Base-by-base conservation (phyloP, 148 eudicot species). In the Salicornia ramosissima region DNA sequence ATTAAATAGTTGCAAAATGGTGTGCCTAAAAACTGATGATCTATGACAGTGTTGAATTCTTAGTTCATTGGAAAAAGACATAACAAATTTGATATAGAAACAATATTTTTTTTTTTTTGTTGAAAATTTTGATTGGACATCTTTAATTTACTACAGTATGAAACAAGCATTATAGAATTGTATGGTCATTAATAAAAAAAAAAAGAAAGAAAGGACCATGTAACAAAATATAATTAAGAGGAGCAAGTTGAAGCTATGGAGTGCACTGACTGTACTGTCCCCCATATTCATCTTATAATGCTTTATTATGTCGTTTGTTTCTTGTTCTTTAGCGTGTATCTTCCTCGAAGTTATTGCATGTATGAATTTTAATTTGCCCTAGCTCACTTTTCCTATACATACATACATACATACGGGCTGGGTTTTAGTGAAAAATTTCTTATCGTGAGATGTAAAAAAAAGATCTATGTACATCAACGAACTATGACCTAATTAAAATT, bases 161-260 rank as follows among this genome's bases (percentile, higher is more conserved):
- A 36, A 36, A 19, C 22, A 53, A 52, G 56, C 64, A 28, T 65
- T 53, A 56, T 65, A 11, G 8, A 3, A 18, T 26, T 36, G 64
- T 62, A 29, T 62, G 66, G 67, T 63, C 63, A 46, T 43, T 11
- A 40, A 34, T 59, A 34, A 75, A 54, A 46, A 54, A 42, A 63
- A 40, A 40, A 65, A 55, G 56, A 46, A n/a, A n/a, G n/a, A 21
- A 22, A 16, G 72, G 71, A 71, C 76, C 76, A 73, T 73, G 22
- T 33, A 51, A 15, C 11, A 50, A 54, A 59, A 18, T 24, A 57
- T 21, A 40, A 75, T 31, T 33, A 42, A 11, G 2, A 15, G 59
- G 15, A 30, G 80, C 92, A 84, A 87, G 82, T 90, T 71, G 80
- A 70, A 71, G 69, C 64, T 60, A 54, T 40, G 75, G 46, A 77